phyloP scores from a whole-genome alignment of 1,284 basidiomycete genomes.

The Trametes versicolor region DNA sequence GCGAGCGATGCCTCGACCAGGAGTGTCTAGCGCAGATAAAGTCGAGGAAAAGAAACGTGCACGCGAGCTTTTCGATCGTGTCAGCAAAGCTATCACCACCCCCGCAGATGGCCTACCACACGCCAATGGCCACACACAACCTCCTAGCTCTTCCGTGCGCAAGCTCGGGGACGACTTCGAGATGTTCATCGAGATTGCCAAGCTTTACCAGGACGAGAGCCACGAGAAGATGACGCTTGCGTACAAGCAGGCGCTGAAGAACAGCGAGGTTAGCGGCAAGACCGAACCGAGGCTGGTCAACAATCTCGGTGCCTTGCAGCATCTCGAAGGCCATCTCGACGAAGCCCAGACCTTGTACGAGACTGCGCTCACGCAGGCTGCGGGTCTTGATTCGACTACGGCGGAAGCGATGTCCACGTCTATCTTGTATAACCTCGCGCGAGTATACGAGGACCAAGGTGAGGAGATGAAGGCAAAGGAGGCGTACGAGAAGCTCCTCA shows the following conservation, averaged over 20 bases:
- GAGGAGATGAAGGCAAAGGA: slow-evolving; percentile 78
- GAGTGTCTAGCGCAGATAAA: slow-evolving; percentile 78
- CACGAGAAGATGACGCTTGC: slow-evolving; percentile 78
- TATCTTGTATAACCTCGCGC: slow-evolving; percentile 88
- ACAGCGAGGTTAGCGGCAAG: slow-evolving; percentile 60
- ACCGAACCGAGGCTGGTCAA: slow-evolving; percentile 79
- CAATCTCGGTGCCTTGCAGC: slow-evolving; percentile 83
- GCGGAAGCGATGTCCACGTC: slow-evolving; percentile 81
- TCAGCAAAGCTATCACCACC: slow-evolving; percentile 70
- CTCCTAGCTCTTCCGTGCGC: slow-evolving; percentile 53
- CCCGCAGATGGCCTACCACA: slow-evolving; percentile 57
- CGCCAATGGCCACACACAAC: slow-evolving; percentile 43
- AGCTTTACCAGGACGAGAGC: slow-evolving; percentile 86
- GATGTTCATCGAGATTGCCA: slow-evolving; percentile 87
- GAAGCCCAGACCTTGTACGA: slow-evolving; percentile 74
- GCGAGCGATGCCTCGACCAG: slow-evolving; percentile 80
- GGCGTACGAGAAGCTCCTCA: slow-evolving; percentile 86
- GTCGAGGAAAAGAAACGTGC: slow-evolving; percentile 78
- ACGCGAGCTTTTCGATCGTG: slow-evolving; percentile 83
- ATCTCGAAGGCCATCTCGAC: slow-evolving; percentile 71
- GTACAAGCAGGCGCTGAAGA: slow-evolving; percentile 75
- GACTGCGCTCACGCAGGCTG: slow-evolving; percentile 67
- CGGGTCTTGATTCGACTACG: slow-evolving; percentile 56
- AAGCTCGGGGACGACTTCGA: slow-evolving; percentile 81
- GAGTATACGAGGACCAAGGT: slow-evolving; percentile 87